phyloP scores from a whole-genome alignment of 73 alveolate species.

The Strombidium stylifer region DNA sequence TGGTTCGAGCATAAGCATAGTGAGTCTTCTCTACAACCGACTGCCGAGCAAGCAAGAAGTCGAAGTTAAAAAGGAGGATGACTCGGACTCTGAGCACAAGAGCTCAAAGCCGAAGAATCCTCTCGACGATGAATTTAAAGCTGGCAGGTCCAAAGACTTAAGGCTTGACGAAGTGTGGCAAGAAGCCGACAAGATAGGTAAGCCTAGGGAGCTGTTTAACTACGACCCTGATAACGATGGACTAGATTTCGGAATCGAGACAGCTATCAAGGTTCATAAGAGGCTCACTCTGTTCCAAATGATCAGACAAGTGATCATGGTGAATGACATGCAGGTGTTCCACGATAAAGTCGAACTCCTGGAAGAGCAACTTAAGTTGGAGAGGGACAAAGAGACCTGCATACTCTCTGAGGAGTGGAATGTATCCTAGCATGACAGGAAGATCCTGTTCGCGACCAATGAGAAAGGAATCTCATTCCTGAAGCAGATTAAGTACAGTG shows the following conservation, averaged over 20 bases:
- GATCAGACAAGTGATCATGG: conserved; percentile 79
- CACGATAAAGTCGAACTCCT: conserved; percentile 59
- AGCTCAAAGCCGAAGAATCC: not conserved
- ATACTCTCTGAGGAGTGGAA: conserved; percentile 61
- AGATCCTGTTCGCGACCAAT: conserved; percentile 66
- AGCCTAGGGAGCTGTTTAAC: not conserved
- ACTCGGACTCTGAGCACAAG: conserved; percentile 19
- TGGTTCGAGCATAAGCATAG: too few species aligned
- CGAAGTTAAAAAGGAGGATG: not conserved
- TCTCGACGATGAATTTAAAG: not conserved
- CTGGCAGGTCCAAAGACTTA: not conserved
- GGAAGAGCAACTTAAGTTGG: conserved; percentile 4
- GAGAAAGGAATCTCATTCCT: conserved; percentile 82
- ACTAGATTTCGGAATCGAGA: conserved; percentile 68
- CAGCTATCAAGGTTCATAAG: conserved; percentile 63
- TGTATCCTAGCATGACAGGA: conserved; percentile 70
- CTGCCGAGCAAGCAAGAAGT: too few species aligned
- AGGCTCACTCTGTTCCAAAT: conserved; percentile 76
- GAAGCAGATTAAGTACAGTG: conserved; percentile 35
- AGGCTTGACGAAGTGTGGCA: not conserved
- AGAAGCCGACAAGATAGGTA: too few species aligned
- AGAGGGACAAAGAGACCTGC: conserved; percentile 16
- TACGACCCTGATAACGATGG: conserved; percentile 70
- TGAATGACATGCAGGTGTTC: conserved; percentile 68
- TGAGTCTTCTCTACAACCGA: too few species aligned